Conservation (phyloP, 2,329 filamentous ascomycete species). For the Pyricularia grisea region DNA sequence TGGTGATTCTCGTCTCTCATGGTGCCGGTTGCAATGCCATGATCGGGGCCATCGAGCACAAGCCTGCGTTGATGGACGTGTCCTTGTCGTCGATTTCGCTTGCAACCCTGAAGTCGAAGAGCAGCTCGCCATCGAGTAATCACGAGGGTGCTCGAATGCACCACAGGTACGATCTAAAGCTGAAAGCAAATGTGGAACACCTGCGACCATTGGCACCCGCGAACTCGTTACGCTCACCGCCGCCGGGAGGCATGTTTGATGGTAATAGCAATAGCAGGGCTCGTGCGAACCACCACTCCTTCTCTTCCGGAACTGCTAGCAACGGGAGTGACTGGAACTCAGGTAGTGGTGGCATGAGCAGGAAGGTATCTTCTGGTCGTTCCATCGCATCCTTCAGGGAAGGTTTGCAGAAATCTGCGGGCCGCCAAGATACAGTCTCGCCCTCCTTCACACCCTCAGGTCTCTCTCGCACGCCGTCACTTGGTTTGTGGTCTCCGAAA, state of each 20-base stretch:
- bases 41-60: constrained; percentile 82
- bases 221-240: background rate
- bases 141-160: constrained; percentile 34
- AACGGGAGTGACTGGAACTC: constrained; percentile 11
- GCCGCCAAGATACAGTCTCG: constrained; percentile 7
- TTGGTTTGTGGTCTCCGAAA: constrained; percentile 38
- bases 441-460: constrained; percentile 10
- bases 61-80: constrained; percentile 85
- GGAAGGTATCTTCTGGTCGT: constrained; percentile 25
- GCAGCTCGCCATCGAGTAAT: constrained; percentile 12
- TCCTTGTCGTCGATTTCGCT: constrained; percentile 86
- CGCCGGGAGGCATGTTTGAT: background rate
- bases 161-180: constrained; percentile 61
- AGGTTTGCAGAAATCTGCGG: constrained; percentile 4
- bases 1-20: constrained; percentile 84
- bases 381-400: constrained; percentile 8
- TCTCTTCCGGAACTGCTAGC: constrained; percentile 20
- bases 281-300: constrained; percentile 32
- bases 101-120: constrained; percentile 36
- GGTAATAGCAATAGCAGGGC: constrained; percentile 11
- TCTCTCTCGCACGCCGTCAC: constrained; percentile 28
- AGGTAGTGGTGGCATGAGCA: constrained; percentile 28
- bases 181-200: constrained; percentile 70
- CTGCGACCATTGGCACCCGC: constrained; percentile 33
- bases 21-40: constrained; percentile 94